Conservation (phyloP, 2,329 filamentous ascomycete genomes). For the Aspergillus japonicus region DNA sequence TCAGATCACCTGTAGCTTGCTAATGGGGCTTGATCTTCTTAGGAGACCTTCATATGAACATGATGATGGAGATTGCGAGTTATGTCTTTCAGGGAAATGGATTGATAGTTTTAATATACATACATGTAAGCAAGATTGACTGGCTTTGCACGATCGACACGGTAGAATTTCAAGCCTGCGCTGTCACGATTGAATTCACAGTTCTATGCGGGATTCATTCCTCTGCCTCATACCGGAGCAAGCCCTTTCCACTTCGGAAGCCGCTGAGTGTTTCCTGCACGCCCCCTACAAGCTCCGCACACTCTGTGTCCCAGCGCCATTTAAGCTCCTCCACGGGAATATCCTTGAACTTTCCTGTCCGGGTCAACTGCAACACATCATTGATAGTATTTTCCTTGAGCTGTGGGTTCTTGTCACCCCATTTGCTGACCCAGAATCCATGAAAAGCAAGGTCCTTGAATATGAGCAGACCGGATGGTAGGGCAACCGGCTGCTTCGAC, state of each 20-base stretch:
- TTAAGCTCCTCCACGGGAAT: constrained; percentile 76
- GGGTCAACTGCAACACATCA: constrained; percentile 74
- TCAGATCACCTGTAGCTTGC: background rate
- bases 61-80: background rate
- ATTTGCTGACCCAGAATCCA: constrained; percentile 92
- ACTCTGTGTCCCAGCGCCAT: constrained; percentile 81
- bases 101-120: background rate
- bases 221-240: constrained; percentile 72
- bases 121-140: background rate
- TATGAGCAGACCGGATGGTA: constrained; percentile 83
- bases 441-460: constrained; percentile 88
- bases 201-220: constrained; percentile 20
- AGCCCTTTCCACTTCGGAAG: constrained; percentile 81
- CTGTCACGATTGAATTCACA: background rate
- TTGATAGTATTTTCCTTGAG: constrained; percentile 79
- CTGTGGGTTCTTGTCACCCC: constrained; percentile 72
- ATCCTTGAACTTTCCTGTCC: constrained; percentile 75
- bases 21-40: background rate
- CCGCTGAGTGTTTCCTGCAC: constrained; percentile 82
- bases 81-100: too few species aligned
- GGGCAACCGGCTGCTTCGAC: constrained; percentile 77
- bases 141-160: background rate
- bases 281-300: constrained; percentile 65
- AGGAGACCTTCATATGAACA: background rate
- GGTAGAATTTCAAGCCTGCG: background rate